Evolutionary conservation across 345 rosid genomes (phyloP).

Genomic region (Psidium friedrichsthalianum): DNA sequence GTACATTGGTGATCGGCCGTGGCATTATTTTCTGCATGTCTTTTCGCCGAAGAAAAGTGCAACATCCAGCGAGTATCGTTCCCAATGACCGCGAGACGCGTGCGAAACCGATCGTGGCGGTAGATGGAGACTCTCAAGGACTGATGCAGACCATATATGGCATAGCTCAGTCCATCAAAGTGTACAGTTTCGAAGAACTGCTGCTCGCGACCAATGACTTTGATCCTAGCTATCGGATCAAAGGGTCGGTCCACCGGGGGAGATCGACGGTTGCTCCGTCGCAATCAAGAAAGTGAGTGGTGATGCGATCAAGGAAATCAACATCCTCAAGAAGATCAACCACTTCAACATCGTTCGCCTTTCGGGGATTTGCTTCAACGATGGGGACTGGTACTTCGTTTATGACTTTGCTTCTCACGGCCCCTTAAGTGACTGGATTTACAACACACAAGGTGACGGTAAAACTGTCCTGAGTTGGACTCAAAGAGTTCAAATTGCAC

Average conservation of each 20-base stretch:
- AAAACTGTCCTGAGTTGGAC: slow-evolving; percentile 9
- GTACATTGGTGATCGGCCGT: not conserved
- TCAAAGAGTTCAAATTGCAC: slow-evolving; percentile 26
- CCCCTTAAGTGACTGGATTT: slow-evolving; percentile 26
- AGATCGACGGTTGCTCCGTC: slow-evolving; percentile 8
- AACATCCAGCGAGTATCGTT: not conserved
- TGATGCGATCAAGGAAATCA: slow-evolving; percentile 25
- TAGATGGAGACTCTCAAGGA: slow-evolving; percentile 3
- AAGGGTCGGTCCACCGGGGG: slow-evolving; percentile 14
- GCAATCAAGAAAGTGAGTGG: slow-evolving; percentile 23
- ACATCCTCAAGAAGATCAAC: slow-evolving; percentile 22
- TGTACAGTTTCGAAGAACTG: slow-evolving; percentile 22
- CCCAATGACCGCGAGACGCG: slow-evolving; percentile 1
- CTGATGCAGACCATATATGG: slow-evolving; percentile 6
- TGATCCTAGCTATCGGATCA: slow-evolving; percentile 12
- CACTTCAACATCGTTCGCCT: slow-evolving; percentile 35
- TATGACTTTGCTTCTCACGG: slow-evolving; percentile 30
- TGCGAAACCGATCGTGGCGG: too few relatives aligned
- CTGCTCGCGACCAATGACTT: slow-evolving; percentile 19
- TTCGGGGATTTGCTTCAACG: slow-evolving; percentile 15
- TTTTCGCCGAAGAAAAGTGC: not conserved
- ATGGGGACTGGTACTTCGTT: slow-evolving; percentile 23
- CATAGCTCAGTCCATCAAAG: slow-evolving; percentile 18
- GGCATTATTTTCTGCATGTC: not conserved
- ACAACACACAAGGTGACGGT: not conserved